These are phyloP conservation scores for Nakazawaea pomicola DNA, from an alignment of 805 yeast species.

Conservation along the genomic window DNA sequence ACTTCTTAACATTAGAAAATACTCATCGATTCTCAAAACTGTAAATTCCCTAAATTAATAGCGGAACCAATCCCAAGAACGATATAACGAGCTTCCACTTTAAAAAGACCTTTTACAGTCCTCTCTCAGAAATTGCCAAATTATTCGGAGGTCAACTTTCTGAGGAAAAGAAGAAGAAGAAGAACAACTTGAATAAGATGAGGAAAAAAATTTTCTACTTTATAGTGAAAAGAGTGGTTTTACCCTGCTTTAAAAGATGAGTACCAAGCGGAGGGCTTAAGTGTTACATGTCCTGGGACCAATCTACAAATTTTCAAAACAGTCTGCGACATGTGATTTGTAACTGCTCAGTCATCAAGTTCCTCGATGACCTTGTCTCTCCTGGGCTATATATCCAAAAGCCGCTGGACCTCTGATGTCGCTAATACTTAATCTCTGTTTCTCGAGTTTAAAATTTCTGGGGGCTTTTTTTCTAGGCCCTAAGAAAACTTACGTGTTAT, in stretches of 20 bases:
- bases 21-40: constrained; percentile 14
- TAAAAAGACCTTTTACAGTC: constrained; percentile 7
- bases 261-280: too few relatives aligned
- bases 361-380: too few relatives aligned
- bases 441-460: too few relatives aligned
- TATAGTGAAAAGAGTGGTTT: background rate
- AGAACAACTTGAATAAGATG: constrained; percentile 7
- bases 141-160: constrained; percentile 17
- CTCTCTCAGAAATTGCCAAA: constrained; percentile 22
- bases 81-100: constrained; percentile 11
- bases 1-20: constrained; percentile 19
- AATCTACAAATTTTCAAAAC: too few relatives aligned
- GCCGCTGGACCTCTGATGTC: too few relatives aligned
- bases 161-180: constrained; percentile 17
- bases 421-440: too few relatives aligned
- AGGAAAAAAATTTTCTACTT: background rate
- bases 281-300: too few relatives aligned
- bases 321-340: too few relatives aligned
- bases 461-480: too few relatives aligned
- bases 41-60: constrained; percentile 27
- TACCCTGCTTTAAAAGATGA: constrained; percentile 2
- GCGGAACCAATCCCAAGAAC: constrained; percentile 22
- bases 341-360: too few relatives aligned
- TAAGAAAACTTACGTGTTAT: too few relatives aligned
- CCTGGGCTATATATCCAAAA: too few relatives aligned